Percentiles rank a stretch among this genome's conserved stretches.
Evolutionary conservation across 2,329 filamentous ascomycete genomes (phyloP).

Genomic region (Trichoderma guizhouense): DNA sequence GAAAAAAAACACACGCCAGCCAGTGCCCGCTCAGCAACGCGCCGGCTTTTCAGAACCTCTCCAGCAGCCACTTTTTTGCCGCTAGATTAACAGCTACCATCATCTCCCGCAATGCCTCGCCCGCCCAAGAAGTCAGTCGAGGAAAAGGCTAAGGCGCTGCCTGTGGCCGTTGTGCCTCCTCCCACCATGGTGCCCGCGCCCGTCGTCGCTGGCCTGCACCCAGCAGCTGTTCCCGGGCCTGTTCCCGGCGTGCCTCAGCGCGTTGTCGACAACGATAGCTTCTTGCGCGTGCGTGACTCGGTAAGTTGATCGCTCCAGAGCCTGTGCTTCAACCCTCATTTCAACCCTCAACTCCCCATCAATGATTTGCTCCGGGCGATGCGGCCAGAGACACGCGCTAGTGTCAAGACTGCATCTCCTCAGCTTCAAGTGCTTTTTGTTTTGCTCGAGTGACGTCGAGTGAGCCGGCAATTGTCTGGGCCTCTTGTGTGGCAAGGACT

Average conservation of each 20-base stretch:
- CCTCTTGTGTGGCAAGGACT: neutral
- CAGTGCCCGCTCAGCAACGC: conserved; percentile 4
- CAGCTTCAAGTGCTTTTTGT: neutral
- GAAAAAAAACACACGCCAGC: neutral
- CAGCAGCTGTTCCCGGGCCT: conserved; percentile 19
- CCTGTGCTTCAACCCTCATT: neutral
- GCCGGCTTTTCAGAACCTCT: neutral
- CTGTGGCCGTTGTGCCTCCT: conserved; percentile 33
- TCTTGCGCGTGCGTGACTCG: conserved; percentile 74
- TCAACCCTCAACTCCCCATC: neutral
- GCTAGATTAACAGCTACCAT: conserved; percentile 1
- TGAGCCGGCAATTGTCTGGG: neutral
- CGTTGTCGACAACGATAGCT: conserved; percentile 68
- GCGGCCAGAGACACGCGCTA: neutral
- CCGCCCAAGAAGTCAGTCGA: conserved; percentile 43
- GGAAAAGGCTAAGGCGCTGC: conserved; percentile 35
- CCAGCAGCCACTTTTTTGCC: conserved; percentile 1
- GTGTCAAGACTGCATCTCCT: neutral
- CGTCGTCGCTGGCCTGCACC: conserved; percentile 21
- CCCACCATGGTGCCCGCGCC: conserved; percentile 40
- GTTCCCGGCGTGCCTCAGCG: conserved; percentile 29
- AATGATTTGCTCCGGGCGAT: neutral
- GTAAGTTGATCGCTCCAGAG: conserved; percentile 56
- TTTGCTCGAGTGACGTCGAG: conserved; percentile 13
- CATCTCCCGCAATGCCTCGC: conserved; percentile 40